A percentile compares a stretch with the other conserved stretches of the same genome.
These are phyloP conservation scores for Ustilaginoidea virens DNA, from an alignment of 2,329 filamentous ascomycete species.

Conservation along the genomic window DNA sequence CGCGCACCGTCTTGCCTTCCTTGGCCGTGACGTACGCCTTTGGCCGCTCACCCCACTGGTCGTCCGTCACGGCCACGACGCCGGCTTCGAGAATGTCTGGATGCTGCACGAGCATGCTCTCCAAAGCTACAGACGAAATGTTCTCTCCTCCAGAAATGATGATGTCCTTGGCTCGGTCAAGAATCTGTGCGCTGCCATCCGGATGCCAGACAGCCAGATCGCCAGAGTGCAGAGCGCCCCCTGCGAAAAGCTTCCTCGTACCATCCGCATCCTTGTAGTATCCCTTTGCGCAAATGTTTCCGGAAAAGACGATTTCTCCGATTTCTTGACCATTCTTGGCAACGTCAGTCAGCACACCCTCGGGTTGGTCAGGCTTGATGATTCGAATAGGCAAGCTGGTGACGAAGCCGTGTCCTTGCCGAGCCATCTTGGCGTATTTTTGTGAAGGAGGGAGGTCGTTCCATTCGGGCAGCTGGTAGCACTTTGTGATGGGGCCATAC, in stretches of 20 bases:
- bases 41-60: slow-evolving; percentile 90
- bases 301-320: slow-evolving; percentile 58
- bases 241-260: slow-evolving; percentile 73
- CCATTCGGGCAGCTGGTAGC: slow-evolving; percentile 79
- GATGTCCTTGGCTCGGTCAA: slow-evolving; percentile 92
- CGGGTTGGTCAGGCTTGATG: slow-evolving; percentile 61
- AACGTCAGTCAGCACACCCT: slow-evolving; percentile 34
- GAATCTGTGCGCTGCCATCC: slow-evolving; percentile 80
- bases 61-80: slow-evolving; percentile 74
- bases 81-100: slow-evolving; percentile 82
- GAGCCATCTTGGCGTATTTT: slow-evolving; percentile 78
- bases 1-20: slow-evolving; percentile 31
- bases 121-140: slow-evolving; percentile 84
- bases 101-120: slow-evolving; percentile 78
- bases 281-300: slow-evolving; percentile 82
- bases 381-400: slow-evolving; percentile 68
- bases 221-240: slow-evolving; percentile 75
- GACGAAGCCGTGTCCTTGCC: slow-evolving; percentile 85
- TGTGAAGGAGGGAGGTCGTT: slow-evolving; percentile 56
- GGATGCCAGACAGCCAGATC: slow-evolving; percentile 88
- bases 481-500: slow-evolving; percentile 90
- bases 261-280: slow-evolving; percentile 87
- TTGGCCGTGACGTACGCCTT: slow-evolving; percentile 85
- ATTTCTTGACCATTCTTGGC: slow-evolving; percentile 32
- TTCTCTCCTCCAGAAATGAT: slow-evolving; percentile 98